Evolutionary conservation across 2,329 filamentous ascomycete genomes (phyloP), one percentile per base, ranked within the genome.

Genomic region (Aspergillus texensis): DNA sequence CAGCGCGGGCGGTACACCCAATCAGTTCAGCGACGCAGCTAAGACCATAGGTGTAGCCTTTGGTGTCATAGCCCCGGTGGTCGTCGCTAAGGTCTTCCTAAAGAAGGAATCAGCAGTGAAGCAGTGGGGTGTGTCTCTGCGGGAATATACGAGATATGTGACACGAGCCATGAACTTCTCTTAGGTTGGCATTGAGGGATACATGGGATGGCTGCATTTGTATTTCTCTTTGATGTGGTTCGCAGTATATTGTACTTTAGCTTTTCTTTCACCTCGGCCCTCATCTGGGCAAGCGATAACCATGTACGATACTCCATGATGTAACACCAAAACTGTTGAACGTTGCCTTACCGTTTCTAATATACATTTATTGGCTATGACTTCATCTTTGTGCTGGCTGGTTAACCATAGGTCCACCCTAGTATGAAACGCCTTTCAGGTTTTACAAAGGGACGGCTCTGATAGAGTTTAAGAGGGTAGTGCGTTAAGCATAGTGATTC

Each of bases 1-100:
- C 70, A 9, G 56, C 67, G 21, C 60, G 84, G 70, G 21, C 82
- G 80, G 65, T 68, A 24, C 59, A 67, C 57, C 41, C 62, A 19
- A 52, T 62, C 34, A 66, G 61, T 50, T 65, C 63, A 28, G 58
- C 57, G 14, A 53, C 48, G 10, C 54, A 65, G 19, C 62, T 61
- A n/a, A 19, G 54, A 6, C 57, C 36, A 4, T 45, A 61, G 24
- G 34, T 62, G 39, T 65, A 57, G 57, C n/a, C 50, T 32, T 30
- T n/a, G 5, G 4, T 16, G 28, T 34, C 48, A 52, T 30, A 52
- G 16, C 28, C 11, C 48, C 21, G 10, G 28, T 21, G 28, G n/a
- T 52, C 48, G 10, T 21, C 19, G 10, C 28, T 14, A n/a, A 19
- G 28, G 14, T 11, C 19, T 21, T 32, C 16, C 19, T n/a, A n/a